Percentiles rank a stretch among this genome's conserved stretches.
phyloP scores from a whole-genome alignment of 768 basidiomycete species.

The Hygrocybe coccinea region DNA sequence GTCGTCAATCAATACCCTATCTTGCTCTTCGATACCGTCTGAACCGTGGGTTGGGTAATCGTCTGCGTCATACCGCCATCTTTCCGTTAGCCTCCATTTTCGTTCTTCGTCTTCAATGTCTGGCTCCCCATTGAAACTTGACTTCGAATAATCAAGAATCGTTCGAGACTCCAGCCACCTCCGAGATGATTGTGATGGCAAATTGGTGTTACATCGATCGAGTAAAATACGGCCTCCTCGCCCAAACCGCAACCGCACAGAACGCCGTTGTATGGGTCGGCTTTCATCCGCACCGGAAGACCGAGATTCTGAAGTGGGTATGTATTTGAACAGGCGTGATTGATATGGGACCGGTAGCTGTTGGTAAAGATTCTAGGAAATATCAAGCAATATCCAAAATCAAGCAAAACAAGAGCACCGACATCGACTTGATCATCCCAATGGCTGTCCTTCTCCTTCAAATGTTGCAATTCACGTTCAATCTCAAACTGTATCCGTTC shows the following conservation, averaged over 20 bases:
- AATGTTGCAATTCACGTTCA: slow-evolving; percentile 54
- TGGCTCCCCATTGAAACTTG: slow-evolving; percentile 11
- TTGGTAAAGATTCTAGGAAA: slow-evolving; percentile 59
- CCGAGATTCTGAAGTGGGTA: slow-evolving; percentile 39
- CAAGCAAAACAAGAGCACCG: slow-evolving; percentile 19
- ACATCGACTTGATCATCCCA: slow-evolving; percentile 91
- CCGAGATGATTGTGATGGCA: slow-evolving; percentile 19
- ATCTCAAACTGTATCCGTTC: slow-evolving; percentile 55
- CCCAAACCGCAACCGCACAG: slow-evolving; percentile 71
- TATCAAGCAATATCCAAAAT: not conserved
- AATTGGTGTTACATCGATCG: slow-evolving; percentile 54
- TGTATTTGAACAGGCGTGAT: slow-evolving; percentile 62
- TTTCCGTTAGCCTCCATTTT: slow-evolving; percentile 44
- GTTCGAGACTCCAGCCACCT: slow-evolving; percentile 9
- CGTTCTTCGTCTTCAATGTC: slow-evolving; percentile 33
- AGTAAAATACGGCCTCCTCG: slow-evolving; percentile 76
- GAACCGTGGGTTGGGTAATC: slow-evolving; percentile 53
- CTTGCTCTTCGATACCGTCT: slow-evolving; percentile 62
- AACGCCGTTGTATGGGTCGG: slow-evolving; percentile 29
- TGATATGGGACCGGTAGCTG: slow-evolving; percentile 51
- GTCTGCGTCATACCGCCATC: slow-evolving; percentile 68
- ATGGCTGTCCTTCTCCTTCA: slow-evolving; percentile 69
- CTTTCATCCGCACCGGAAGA: slow-evolving; percentile 27
- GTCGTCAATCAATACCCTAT: slow-evolving; percentile 67
- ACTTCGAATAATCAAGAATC: slow-evolving; percentile 23